Conservation (phyloP, 2,329 filamentous ascomycete genomes). For the Cladophialophora bantiana region DNA sequence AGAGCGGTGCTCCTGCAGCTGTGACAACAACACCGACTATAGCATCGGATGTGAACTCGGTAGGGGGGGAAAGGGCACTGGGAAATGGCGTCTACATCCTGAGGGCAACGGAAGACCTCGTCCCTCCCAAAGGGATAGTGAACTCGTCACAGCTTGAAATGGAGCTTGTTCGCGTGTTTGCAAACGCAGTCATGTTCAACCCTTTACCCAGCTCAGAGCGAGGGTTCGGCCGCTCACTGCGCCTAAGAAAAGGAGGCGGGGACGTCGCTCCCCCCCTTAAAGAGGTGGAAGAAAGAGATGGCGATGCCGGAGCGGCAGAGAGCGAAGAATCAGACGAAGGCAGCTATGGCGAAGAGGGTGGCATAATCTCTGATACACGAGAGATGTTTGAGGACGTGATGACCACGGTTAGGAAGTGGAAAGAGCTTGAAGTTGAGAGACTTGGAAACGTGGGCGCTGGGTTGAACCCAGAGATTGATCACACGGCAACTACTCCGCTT, state of each 20-base stretch:
- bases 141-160: constrained; percentile 92
- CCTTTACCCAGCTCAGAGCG: constrained; percentile 70
- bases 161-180: constrained; percentile 95
- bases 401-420: constrained; percentile 75
- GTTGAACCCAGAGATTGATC: not conserved
- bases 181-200: constrained; percentile 99
- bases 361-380: constrained; percentile 83
- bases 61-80: constrained; percentile 39
- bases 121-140: constrained; percentile 87
- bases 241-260: constrained; percentile 35
- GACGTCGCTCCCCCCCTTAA: constrained; percentile 50
- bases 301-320: constrained; percentile 50
- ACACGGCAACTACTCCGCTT: not conserved
- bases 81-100: constrained; percentile 53
- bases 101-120: constrained; percentile 73
- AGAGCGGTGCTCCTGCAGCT: constrained; percentile 16
- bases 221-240: constrained; percentile 70
- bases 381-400: constrained; percentile 92
- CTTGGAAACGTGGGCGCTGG: constrained; percentile 29
- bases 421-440: constrained; percentile 68
- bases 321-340: constrained; percentile 51
- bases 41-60: not conserved
- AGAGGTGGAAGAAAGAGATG: constrained; percentile 46
- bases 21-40: too few species aligned
- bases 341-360: constrained; percentile 79